Percentiles rank a stretch among this genome's conserved stretches.
Evolutionary conservation across 352 stramenopile species (phyloP).

Genomic region (Phytophthora chlamydospora): DNA sequence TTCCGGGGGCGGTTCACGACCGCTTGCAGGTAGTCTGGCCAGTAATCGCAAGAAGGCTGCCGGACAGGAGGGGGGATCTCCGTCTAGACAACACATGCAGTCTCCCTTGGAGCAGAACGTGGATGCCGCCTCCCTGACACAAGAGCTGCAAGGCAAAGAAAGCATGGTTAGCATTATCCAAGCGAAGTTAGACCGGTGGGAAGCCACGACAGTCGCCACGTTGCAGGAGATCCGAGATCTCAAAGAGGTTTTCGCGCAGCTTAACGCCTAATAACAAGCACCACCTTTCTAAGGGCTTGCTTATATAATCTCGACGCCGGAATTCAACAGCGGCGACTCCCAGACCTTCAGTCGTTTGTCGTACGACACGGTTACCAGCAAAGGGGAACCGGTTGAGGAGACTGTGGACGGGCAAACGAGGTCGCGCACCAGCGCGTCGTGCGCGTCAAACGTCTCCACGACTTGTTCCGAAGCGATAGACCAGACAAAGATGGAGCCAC

Average conservation of each 20-base stretch:
- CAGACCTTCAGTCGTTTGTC: conserved; percentile 82
- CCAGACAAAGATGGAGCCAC: conserved; percentile 68
- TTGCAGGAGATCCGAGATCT: conserved; percentile 78
- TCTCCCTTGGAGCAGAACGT: conserved; percentile 48
- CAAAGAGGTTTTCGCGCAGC: conserved; percentile 64
- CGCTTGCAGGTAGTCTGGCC: conserved; percentile 55
- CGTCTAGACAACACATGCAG: conserved; percentile 34
- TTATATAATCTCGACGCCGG: conserved; percentile 23
- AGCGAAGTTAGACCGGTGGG: conserved; percentile 65
- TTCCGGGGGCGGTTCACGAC: conserved; percentile 21
- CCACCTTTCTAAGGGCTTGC: conserved; percentile 10
- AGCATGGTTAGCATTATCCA: conserved; percentile 56
- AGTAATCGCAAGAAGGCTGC: conserved; percentile 66
- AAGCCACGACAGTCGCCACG: conserved; percentile 64
- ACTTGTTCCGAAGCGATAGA: conserved; percentile 80
- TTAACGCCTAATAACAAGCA: conserved; percentile 37
- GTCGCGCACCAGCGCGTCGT: conserved; percentile 76
- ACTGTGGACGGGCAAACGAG: conserved; percentile 28
- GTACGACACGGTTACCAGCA: conserved; percentile 78
- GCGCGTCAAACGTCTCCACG: conserved; percentile 66
- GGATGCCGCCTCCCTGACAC: conserved; percentile 25
- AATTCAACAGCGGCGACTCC: conserved; percentile 32
- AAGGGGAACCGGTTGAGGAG: conserved; percentile 20
- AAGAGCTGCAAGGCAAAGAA: conserved; percentile 47
- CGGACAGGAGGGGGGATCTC: conserved; percentile 24